A percentile compares a stretch with the other conserved stretches of the same genome.
phyloP scores from a whole-genome alignment of 1,139 yeast genomes.

The Zygosaccharomyces sapae region DNA sequence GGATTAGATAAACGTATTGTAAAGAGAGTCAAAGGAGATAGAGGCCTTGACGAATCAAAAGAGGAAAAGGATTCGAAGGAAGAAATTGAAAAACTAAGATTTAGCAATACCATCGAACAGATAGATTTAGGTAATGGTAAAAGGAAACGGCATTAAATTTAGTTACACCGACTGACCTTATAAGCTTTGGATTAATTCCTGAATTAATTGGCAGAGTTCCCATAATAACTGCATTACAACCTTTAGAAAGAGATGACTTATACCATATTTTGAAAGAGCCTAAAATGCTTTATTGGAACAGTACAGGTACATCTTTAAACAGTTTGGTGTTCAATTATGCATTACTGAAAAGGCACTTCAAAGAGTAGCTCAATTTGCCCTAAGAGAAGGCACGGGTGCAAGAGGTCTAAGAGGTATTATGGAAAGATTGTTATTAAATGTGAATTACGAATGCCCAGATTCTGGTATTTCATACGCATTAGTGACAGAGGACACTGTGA shows the following conservation, averaged over 20 bases:
- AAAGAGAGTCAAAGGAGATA: constrained; percentile 34
- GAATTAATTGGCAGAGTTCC: constrained; percentile 55
- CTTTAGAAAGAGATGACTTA: constrained; percentile 42
- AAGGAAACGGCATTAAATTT: constrained; percentile 41
- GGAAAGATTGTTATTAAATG: constrained; percentile 47
- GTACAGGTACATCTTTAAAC: constrained; percentile 47
- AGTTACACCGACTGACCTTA: constrained; percentile 46
- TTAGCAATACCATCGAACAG: constrained; percentile 33
- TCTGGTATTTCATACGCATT: constrained; percentile 46
- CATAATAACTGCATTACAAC: constrained; percentile 44
- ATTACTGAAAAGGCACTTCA: constrained; percentile 45
- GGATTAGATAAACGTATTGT: constrained; percentile 47
- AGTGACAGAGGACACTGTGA: constrained; percentile 41
- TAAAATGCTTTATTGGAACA: constrained; percentile 48
- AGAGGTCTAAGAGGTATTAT: constrained; percentile 50
- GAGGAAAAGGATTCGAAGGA: constrained; percentile 11
- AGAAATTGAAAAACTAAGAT: constrained; percentile 18
- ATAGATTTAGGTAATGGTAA: constrained; percentile 38
- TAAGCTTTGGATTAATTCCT: constrained; percentile 49
- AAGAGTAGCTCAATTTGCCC: constrained; percentile 43
- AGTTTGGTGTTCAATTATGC: constrained; percentile 46
- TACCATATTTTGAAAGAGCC: constrained; percentile 49
- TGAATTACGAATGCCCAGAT: constrained; percentile 53
- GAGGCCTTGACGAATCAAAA: constrained; percentile 10
- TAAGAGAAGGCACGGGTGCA: constrained; percentile 52